These are phyloP conservation scores for Dendrocalamus sinicus DNA, from an alignment of 176 grass and related monocot genomes.

Conservation along the genomic window DNA sequence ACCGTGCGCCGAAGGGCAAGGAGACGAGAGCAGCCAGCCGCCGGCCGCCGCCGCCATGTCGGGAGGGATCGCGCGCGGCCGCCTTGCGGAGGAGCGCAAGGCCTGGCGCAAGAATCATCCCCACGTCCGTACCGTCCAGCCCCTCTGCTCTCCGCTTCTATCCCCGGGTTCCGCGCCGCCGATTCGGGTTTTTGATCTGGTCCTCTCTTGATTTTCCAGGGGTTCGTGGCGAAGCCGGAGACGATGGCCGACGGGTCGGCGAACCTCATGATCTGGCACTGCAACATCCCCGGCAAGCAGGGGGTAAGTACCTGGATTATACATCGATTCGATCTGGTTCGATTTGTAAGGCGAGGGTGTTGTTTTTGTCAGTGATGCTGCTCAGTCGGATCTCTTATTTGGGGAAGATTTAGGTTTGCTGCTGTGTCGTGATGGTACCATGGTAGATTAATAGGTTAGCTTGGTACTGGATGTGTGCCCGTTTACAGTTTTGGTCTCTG, in stretches of 20 bases:
- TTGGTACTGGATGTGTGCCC: not conserved
- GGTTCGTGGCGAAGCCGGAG: constrained; percentile 71
- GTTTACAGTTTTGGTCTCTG: not conserved
- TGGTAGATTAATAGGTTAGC: not conserved
- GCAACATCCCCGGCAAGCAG: constrained; percentile 70
- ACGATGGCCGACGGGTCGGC: constrained; percentile 55
- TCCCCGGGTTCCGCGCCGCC: not conserved
- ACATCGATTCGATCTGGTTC: constrained; percentile 28
- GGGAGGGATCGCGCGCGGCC: constrained; percentile 70
- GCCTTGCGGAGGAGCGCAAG: constrained; percentile 78
- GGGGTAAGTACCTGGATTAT: constrained; percentile 44
- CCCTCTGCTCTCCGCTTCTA: too few species aligned
- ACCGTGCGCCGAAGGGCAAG: not conserved
- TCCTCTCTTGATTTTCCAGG: constrained; percentile 29
- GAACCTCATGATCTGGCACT: constrained; percentile 74
- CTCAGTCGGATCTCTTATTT: not conserved
- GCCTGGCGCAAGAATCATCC: constrained; percentile 78
- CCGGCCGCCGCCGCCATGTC: constrained; percentile 52
- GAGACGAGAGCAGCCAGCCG: constrained; percentile 14
- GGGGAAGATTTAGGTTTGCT: not conserved
- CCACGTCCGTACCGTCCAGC: constrained; percentile 40
- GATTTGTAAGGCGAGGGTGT: not conserved
- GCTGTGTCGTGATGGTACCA: not conserved
- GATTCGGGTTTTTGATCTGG: constrained; percentile 41
- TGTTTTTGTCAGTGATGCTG: not conserved